A percentile compares a stretch with the other conserved stretches of the same genome.
Conservation (phyloP, 1,284 basidiomycete species). For the Microbotryum violaceum region DNA sequence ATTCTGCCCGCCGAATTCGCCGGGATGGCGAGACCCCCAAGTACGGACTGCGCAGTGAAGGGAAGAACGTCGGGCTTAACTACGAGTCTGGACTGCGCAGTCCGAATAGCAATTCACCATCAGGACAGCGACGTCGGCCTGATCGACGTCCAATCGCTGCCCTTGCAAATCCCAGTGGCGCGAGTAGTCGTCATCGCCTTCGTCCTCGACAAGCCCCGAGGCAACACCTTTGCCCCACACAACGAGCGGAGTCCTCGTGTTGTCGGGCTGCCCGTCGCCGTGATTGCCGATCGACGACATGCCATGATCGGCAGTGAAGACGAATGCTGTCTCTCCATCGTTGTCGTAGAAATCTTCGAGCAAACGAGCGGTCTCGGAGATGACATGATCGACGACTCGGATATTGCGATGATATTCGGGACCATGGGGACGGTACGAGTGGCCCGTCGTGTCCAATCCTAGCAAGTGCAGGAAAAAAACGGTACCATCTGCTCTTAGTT, state of each 20-base stretch:
- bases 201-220: not conserved
- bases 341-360: conserved; percentile 60
- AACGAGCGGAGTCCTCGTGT: conserved; percentile 76
- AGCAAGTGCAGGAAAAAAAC: conserved; percentile 80
- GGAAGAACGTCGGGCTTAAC: not conserved
- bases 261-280: conserved; percentile 82
- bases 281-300: conserved; percentile 83
- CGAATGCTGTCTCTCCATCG: conserved; percentile 58
- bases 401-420: conserved; percentile 83
- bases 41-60: conserved; percentile 30
- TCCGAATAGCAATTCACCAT: conserved; percentile 47
- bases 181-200: conserved; percentile 58
- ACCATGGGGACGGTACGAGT: conserved; percentile 69
- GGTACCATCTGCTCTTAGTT: conserved; percentile 52
- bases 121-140: conserved; percentile 72
- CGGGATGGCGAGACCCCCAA: conserved; percentile 32
- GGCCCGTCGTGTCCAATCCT: conserved; percentile 79
- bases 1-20: conserved; percentile 43
- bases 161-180: conserved; percentile 51
- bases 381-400: conserved; percentile 68
- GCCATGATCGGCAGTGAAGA: conserved; percentile 85
- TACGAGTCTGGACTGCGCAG: conserved; percentile 31
- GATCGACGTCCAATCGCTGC: conserved; percentile 64
- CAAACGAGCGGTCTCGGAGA: conserved; percentile 58
- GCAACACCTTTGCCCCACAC: conserved; percentile 65